A percentile compares a stretch with the other conserved stretches of the same genome.
These are phyloP conservation scores for Claviceps digitariae DNA, from an alignment of 2,329 filamentous ascomycete genomes.

Conservation along the genomic window DNA sequence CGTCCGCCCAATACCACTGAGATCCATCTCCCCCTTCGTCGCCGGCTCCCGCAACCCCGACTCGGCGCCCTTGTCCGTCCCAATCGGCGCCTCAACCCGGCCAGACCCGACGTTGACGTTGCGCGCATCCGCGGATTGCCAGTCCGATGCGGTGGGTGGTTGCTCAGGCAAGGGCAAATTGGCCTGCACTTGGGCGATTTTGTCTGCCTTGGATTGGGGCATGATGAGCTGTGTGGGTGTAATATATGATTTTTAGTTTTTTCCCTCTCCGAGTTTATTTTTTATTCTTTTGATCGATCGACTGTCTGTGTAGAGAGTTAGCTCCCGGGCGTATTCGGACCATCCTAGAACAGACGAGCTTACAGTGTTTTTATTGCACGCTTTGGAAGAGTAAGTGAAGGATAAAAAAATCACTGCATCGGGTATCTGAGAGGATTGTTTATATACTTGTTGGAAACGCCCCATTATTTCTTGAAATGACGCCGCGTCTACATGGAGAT, in stretches of 20 bases:
- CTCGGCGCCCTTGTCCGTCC: constrained; percentile 32
- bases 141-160: constrained; percentile 64
- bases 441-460: no score
- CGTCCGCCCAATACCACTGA: constrained; percentile 46
- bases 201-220: constrained; percentile 42
- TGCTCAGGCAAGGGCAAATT: constrained; percentile 72
- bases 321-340: no score
- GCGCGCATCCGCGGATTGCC: constrained; percentile 55
- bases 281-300: not conserved
- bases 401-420: no score
- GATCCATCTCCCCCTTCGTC: constrained; percentile 40
- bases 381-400: no score
- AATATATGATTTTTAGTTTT: no score
- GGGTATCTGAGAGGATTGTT: no score
- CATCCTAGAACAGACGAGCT: no score
- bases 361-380: no score
- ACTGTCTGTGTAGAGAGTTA: no score
- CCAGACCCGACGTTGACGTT: constrained; percentile 51
- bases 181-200: constrained; percentile 53
- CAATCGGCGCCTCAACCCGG: constrained; percentile 29
- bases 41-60: constrained; percentile 45
- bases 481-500: no score
- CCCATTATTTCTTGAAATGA: no score
- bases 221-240: constrained; percentile 8
- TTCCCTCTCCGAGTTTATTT: not conserved